Percentiles rank a stretch among this genome's conserved stretches.
These are phyloP conservation scores for Oryza longistaminata DNA, from an alignment of 176 grass and related monocot genomes.

Conservation along the genomic window DNA sequence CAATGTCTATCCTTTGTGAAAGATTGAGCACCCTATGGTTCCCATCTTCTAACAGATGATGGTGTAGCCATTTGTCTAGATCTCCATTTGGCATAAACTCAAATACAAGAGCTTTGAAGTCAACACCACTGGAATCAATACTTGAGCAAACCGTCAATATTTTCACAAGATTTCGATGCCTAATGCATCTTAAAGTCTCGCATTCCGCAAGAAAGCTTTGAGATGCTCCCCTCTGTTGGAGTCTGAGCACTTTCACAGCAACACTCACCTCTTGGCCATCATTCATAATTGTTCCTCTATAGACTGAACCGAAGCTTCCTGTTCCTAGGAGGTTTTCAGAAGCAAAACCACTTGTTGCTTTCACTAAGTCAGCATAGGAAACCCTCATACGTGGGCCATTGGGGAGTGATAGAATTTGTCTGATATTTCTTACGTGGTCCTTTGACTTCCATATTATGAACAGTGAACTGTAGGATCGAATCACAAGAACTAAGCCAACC, in stretches of 20 bases:
- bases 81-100: conserved; percentile 33
- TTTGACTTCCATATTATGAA: background rate
- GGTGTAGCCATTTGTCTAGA: conserved; percentile 29
- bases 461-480: too few species aligned
- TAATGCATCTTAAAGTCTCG: conserved; percentile 8
- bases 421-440: background rate
- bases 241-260: conserved; percentile 34
- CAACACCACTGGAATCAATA: conserved; percentile 16
- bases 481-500: too few species aligned
- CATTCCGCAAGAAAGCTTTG: conserved; percentile 39
- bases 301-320: conserved; percentile 36
- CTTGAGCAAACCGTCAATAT: conserved; percentile 27
- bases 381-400: background rate
- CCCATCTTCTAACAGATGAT: background rate
- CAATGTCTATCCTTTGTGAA: background rate
- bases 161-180: conserved; percentile 37
- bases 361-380: conserved; percentile 18
- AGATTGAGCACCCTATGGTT: background rate
- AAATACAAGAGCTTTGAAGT: conserved; percentile 39
- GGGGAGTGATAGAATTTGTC: background rate
- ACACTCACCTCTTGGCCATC: background rate
- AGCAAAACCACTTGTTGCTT: conserved; percentile 28
- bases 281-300: conserved; percentile 2
- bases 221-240: conserved; percentile 12
- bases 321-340: conserved; percentile 14